Percentiles rank a stretch among this genome's conserved stretches.
phyloP scores from a whole-genome alignment of 2,329 filamentous ascomycete genomes.

The Penicillium sp. region DNA sequence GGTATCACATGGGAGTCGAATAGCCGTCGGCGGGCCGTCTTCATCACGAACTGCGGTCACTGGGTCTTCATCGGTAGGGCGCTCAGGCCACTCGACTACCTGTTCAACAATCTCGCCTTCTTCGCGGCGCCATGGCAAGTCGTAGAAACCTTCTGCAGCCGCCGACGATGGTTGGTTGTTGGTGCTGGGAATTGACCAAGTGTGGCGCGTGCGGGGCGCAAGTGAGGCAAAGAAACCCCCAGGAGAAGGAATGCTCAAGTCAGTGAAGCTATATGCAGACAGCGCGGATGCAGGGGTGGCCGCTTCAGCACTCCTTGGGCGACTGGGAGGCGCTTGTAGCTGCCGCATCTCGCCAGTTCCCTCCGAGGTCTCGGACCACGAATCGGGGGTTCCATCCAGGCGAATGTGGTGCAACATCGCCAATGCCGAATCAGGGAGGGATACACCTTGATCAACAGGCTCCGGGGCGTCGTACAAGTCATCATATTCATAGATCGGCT shows the following conservation, averaged over 20 bases:
- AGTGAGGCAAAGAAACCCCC: constrained; percentile 88
- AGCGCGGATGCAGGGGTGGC: constrained; percentile 52
- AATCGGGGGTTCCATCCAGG: constrained; percentile 45
- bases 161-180: constrained; percentile 72
- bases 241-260: constrained; percentile 84
- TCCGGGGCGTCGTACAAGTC: constrained; percentile 32
- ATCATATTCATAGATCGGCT: constrained; percentile 20
- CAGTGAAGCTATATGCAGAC: constrained; percentile 69
- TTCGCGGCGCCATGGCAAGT: constrained; percentile 66
- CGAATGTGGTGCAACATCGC: constrained; percentile 74
- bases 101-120: constrained; percentile 58
- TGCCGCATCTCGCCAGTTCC: constrained; percentile 62
- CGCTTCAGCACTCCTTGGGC: constrained; percentile 44
- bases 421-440: constrained; percentile 74
- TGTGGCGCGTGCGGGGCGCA: constrained; percentile 68
- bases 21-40: constrained; percentile 37
- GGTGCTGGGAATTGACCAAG: constrained; percentile 67
- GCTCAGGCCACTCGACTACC: constrained; percentile 57
- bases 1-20: constrained; percentile 48
- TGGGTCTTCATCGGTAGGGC: constrained; percentile 33
- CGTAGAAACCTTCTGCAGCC: constrained; percentile 89
- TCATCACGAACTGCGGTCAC: constrained; percentile 35
- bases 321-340: constrained; percentile 51
- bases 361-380: constrained; percentile 41
- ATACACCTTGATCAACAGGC: constrained; percentile 52